A percentile compares a stretch with the other conserved stretches of the same genome.
Evolutionary conservation across 2,329 filamentous ascomycete genomes (phyloP).

Genomic region (Myriosclerotinia scirpicola): DNA sequence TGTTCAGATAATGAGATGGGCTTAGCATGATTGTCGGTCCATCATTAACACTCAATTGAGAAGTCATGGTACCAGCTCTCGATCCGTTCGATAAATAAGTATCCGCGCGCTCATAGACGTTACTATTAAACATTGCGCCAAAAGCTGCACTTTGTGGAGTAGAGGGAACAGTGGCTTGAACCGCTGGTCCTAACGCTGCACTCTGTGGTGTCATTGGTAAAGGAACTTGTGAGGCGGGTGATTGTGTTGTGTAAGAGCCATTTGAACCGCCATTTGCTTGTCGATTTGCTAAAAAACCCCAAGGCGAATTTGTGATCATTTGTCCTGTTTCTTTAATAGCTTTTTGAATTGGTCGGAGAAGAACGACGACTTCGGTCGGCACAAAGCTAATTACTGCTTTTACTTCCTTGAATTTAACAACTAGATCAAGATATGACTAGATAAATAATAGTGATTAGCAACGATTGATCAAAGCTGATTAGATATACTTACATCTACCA

Average conservation of each 20-base stretch:
- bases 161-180: conserved; percentile 82
- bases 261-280: conserved; percentile 32
- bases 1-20: conserved; percentile 33
- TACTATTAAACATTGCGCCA: conserved; percentile 37
- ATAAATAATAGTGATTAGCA: conserved; percentile 32
- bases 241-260: conserved; percentile 35
- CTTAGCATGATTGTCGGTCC: conserved; percentile 36
- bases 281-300: conserved; percentile 51
- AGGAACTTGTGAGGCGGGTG: conserved; percentile 51
- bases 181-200: conserved; percentile 83
- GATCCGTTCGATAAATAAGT: conserved; percentile 37
- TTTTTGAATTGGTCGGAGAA: conserved; percentile 78
- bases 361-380: conserved; percentile 66
- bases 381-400: conserved; percentile 50
- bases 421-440: conserved; percentile 66
- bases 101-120: conserved; percentile 40
- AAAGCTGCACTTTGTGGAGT: conserved; percentile 50
- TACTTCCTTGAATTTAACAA: conserved; percentile 56
- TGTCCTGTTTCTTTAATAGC: conserved; percentile 78
- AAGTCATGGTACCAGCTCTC: conserved; percentile 40
- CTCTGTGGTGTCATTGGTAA: conserved; percentile 86
- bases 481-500: conserved; percentile 51
- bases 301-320: conserved; percentile 66
- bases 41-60: conserved; percentile 33
- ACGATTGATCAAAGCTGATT: background rate